phyloP scores from a whole-genome alignment of 108 stramenopile genomes.

The Nitzschia palea region DNA sequence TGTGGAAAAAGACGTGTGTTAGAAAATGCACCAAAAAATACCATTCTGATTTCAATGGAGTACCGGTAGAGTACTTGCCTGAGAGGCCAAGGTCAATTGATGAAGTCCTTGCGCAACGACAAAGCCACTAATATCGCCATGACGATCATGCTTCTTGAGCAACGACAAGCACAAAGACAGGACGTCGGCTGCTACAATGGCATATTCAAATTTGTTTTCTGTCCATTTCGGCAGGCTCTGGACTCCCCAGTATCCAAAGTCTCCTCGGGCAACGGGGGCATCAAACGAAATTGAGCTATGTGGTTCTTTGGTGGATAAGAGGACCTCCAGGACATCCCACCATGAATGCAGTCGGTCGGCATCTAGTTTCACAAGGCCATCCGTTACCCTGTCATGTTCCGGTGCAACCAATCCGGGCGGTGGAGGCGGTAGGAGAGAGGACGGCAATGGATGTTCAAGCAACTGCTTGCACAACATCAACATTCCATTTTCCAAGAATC shows the following conservation, averaged over 20 bases:
- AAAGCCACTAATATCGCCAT: constrained; percentile 5
- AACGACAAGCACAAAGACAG: constrained; percentile 18
- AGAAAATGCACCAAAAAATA: neutral
- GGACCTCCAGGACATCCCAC: constrained; percentile 35
- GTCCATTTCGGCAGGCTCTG: constrained; percentile 17
- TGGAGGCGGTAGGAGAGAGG: constrained; percentile 12
- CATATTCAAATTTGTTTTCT: constrained; percentile 32
- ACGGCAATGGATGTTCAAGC: constrained; percentile 28
- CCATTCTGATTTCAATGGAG: neutral
- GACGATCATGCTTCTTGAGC: constrained; percentile 13
- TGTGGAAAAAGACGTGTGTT: neutral
- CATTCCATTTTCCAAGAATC: constrained; percentile 25
- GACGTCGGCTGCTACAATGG: constrained; percentile 26
- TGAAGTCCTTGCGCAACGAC: constrained; percentile 21
- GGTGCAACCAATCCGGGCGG: constrained; percentile 9
- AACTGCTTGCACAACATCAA: constrained; percentile 29
- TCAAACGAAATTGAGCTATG: neutral
- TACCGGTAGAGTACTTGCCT: neutral
- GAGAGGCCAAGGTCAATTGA: constrained; percentile 15
- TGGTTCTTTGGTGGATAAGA: neutral
- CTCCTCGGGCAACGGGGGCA: constrained; percentile 15
- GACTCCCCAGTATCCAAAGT: constrained; percentile 10
- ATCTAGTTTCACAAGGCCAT: constrained; percentile 19
- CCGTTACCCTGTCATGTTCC: neutral
- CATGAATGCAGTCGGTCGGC: constrained; percentile 22